Evolutionary conservation across 805 yeast genomes (phyloP).

Genomic region (Metschnikowia continentalis): DNA sequence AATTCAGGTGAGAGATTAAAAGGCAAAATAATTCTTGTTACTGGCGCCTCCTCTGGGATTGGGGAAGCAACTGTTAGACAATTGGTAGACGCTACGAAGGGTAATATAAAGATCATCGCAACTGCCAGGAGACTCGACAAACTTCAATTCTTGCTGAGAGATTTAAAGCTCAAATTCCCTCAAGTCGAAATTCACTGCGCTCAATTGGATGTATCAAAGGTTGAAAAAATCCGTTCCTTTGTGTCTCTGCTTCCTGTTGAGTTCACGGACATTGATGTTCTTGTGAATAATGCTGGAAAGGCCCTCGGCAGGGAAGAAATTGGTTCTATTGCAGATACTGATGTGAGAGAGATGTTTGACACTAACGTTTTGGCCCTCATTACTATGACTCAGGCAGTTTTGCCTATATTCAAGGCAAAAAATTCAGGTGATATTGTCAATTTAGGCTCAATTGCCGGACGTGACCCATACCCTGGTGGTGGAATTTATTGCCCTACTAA

Average conservation of each 20-base stretch:
- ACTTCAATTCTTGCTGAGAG: slow-evolving; percentile 45
- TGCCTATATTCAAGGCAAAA: slow-evolving; percentile 66
- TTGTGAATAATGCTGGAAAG: slow-evolving; percentile 69
- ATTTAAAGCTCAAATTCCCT: slow-evolving; percentile 47
- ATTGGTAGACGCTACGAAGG: slow-evolving; percentile 75
- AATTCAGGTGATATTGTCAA: slow-evolving; percentile 72
- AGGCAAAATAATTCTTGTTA: slow-evolving; percentile 71
- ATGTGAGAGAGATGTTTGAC: slow-evolving; percentile 70
- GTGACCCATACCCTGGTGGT: slow-evolving; percentile 77
- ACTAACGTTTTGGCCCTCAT: slow-evolving; percentile 88
- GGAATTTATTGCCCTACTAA: slow-evolving; percentile 74
- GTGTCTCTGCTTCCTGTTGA: slow-evolving; percentile 52
- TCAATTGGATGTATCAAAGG: slow-evolving; percentile 40
- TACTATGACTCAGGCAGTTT: slow-evolving; percentile 72
- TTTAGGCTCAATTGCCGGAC: slow-evolving; percentile 74
- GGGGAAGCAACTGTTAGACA: slow-evolving; percentile 94
- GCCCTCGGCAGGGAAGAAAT: slow-evolving; percentile 78
- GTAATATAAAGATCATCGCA: slow-evolving; percentile 64
- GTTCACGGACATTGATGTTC: slow-evolving; percentile 60
- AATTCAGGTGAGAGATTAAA: slow-evolving; percentile 77
- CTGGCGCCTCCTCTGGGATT: slow-evolving; percentile 97
- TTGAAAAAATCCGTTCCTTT: slow-evolving; percentile 45
- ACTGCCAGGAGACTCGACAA: slow-evolving; percentile 76
- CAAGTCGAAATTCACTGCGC: slow-evolving; percentile 56
- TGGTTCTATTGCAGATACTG: slow-evolving; percentile 61